Conservation (phyloP, 495 filamentous ascomycete genomes). For the Neurospora cerealis region DNA sequence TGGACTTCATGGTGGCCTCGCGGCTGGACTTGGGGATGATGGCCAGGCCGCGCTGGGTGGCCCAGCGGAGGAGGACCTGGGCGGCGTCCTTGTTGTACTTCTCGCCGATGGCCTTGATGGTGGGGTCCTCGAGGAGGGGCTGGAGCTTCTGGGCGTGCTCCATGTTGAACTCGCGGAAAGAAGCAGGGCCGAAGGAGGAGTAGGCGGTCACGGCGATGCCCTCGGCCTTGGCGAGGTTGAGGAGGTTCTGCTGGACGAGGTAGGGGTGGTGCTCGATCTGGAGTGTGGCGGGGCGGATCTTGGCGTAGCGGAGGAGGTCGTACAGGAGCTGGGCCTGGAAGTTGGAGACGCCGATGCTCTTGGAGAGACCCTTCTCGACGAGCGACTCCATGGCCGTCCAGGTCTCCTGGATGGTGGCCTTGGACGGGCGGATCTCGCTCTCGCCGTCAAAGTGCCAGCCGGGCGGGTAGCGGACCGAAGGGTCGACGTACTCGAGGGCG, state of each 20-base stretch:
- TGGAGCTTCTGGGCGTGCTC: conserved; percentile 56
- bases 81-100: conserved; percentile 68
- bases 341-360: conserved; percentile 82
- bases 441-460: conserved; percentile 60
- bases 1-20: conserved; percentile 40
- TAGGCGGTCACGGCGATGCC: conserved; percentile 80
- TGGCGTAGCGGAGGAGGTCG: conserved; percentile 78
- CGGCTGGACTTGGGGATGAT: conserved; percentile 87
- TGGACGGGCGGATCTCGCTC: conserved; percentile 45
- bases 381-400: conserved; percentile 80
- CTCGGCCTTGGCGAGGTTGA: conserved; percentile 60
- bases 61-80: conserved; percentile 85
- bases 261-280: conserved; percentile 99
- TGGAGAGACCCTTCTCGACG: conserved; percentile 56
- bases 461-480: conserved; percentile 66
- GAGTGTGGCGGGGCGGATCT: conserved; percentile 65
- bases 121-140: conserved; percentile 58
- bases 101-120: conserved; percentile 54
- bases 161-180: conserved; percentile 74
- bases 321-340: conserved; percentile 76
- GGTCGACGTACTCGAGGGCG: conserved; percentile 70
- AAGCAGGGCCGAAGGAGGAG: conserved; percentile 79
- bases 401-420: conserved; percentile 73
- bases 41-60: conserved; percentile 84
- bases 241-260: conserved; percentile 67